A percentile compares a stretch with the other conserved stretches of the same genome.
These are phyloP conservation scores for Carallia brachiata DNA, from an alignment of 345 rosid genomes.

Conservation along the genomic window DNA sequence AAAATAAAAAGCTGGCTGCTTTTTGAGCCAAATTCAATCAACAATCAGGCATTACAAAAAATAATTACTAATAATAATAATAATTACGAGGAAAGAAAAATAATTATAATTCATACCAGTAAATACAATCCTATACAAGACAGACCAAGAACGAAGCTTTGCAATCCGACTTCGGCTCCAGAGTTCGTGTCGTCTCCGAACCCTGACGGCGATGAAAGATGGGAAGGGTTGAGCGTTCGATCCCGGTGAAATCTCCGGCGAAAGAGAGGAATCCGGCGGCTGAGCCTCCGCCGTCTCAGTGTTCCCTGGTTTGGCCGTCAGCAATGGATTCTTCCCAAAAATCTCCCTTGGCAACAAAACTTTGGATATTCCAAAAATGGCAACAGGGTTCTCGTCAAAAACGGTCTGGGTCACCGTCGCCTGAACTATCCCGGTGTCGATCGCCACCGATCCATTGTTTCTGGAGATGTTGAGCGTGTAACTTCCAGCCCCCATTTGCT, in stretches of 20 bases:
- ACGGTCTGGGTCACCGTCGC: slow-evolving; percentile 86
- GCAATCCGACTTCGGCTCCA: slow-evolving; percentile 20
- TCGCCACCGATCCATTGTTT: slow-evolving; percentile 74
- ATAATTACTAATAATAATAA: background rate
- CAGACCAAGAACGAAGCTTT: slow-evolving; percentile 23
- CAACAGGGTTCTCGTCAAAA: slow-evolving; percentile 79
- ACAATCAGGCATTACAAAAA: slow-evolving; percentile 23
- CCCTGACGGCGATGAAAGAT: slow-evolving; percentile 56
- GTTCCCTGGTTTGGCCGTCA: slow-evolving; percentile 35
- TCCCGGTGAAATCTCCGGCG: slow-evolving; percentile 50
- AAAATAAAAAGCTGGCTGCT: slow-evolving; percentile 21
- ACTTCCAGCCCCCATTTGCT: slow-evolving; percentile 69
- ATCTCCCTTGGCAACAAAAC: slow-evolving; percentile 78
- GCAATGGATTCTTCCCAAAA: slow-evolving; percentile 43
- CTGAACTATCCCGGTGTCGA: slow-evolving; percentile 71
- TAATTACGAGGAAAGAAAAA: slow-evolving; percentile 14
- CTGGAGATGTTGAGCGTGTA: slow-evolving; percentile 80
- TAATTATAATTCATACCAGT: slow-evolving; percentile 37
- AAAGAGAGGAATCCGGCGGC: slow-evolving; percentile 43
- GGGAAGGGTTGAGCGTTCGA: slow-evolving; percentile 29
- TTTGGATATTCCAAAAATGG: slow-evolving; percentile 81
- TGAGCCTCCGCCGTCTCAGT: slow-evolving; percentile 27
- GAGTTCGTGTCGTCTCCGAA: slow-evolving; percentile 34
- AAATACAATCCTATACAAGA: slow-evolving; percentile 64
- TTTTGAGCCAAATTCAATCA: slow-evolving; percentile 43